phyloP scores from a whole-genome alignment of 2,329 filamentous ascomycete genomes.

The Aureobasidium sp. region DNA sequence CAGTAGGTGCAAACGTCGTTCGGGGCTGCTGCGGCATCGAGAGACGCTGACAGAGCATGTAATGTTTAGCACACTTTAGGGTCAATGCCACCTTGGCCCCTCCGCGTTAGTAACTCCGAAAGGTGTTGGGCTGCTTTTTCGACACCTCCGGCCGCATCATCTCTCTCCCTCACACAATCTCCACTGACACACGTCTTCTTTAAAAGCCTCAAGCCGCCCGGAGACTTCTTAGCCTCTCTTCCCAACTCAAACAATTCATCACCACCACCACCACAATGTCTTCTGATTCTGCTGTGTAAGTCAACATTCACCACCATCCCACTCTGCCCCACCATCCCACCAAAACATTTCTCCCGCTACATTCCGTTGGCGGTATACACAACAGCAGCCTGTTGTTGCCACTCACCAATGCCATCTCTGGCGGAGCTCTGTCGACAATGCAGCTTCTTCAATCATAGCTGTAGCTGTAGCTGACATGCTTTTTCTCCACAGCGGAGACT shows the following conservation, averaged over 20 bases:
- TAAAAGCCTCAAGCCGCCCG: constrained; percentile 15
- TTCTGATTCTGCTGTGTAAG: constrained; percentile 25
- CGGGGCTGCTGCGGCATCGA: constrained; percentile 13
- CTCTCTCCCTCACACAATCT: constrained; percentile 12
- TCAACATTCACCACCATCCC: constrained; percentile 13
- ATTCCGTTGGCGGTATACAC: background rate
- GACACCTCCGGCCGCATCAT: constrained; percentile 11
- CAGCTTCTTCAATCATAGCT: background rate
- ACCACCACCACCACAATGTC: constrained; percentile 22
- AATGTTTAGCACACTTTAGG: constrained; percentile 13
- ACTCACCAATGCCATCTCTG: background rate
- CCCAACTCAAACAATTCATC: constrained; percentile 17
- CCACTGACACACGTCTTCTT: constrained; percentile 13
- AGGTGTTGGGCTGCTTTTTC: constrained; percentile 15
- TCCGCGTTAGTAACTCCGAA: constrained; percentile 14
- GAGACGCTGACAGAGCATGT: constrained; percentile 14
- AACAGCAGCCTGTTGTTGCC: background rate
- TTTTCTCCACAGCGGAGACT: constrained; percentile 38
- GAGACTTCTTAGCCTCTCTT: constrained; percentile 18
- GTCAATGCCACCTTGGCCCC: constrained; percentile 15
- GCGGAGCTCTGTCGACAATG: background rate
- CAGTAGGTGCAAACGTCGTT: constrained; percentile 12
- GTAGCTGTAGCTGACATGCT: constrained; percentile 9
- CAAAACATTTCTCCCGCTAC: constrained; percentile 13
- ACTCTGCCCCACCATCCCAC: constrained; percentile 15